Evolutionary conservation across 192 early-diverging fungal genomes (phyloP), one percentile per base, ranked within the genome.

Genomic region (Mortierella claussenii): DNA sequence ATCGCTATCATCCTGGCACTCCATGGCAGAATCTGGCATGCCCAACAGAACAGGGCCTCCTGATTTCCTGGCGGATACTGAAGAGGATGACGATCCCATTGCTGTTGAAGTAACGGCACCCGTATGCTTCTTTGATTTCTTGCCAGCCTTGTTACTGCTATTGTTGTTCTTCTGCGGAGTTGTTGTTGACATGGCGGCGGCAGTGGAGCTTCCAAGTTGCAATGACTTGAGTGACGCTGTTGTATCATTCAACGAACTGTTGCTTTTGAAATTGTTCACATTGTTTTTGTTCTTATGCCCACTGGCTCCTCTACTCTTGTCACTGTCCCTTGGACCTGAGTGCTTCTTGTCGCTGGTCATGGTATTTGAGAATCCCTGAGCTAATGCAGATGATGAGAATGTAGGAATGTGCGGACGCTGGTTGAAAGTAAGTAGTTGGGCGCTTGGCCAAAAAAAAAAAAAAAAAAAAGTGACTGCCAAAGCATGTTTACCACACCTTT

Each of bases 11-110:
- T 86, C 73, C 47, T 76, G 28, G 3, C 21, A 3, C 17, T 66
- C 58, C 58, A 88, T 82, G 9, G 67, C 57, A 8, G 74, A 76
- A 67, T 88, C 86, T 4, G 82, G 81, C 52, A 86, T 46, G 3
- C 82, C 86, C 45, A 88, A 36, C 6, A 88, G 55, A 21, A 84
- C 47, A 15, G 79, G 69, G 1, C 70, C 53, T 9, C 56, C n/a
- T 27, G 81, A 81, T 32, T 82, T 79, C 23, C 32, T 43, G 20
- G 65, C 43, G 20, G 54, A 12, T 32, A 34, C 33, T 36, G 43
- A 17, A 20, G 63, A 20, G 2, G 46, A 20, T 31, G 32, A 11
- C 0, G 65, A 52, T 18, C 21, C 28, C 33, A 30, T 32, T 58
- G 20, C 36, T 36, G 34, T 23, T 3, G 50, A 40, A 2, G 50